Conservation (phyloP, 805 yeast genomes). For the Suhomyces tanzawaensis region DNA sequence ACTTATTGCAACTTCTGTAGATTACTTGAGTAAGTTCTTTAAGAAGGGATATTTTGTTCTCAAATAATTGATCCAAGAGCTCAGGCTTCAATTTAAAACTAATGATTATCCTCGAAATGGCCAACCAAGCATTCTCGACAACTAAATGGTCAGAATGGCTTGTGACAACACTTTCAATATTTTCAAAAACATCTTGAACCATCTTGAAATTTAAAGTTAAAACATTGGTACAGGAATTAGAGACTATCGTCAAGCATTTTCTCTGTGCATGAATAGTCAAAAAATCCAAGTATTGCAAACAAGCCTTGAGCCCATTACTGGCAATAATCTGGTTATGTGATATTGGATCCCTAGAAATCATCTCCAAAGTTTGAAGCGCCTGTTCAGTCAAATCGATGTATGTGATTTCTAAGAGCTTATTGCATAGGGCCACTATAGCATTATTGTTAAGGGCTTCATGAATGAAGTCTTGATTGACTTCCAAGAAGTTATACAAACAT, state of each 20-base stretch:
- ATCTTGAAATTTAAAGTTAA: constrained; percentile 42
- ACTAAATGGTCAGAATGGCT: constrained; percentile 57
- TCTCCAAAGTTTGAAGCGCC: constrained; percentile 71
- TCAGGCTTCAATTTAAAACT: constrained; percentile 46
- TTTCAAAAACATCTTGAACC: constrained; percentile 57
- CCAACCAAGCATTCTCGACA: constrained; percentile 63
- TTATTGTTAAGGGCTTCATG: constrained; percentile 61
- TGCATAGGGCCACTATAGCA: constrained; percentile 62
- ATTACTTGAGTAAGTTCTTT: constrained; percentile 23
- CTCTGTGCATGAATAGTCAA: constrained; percentile 87
- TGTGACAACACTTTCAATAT: constrained; percentile 53
- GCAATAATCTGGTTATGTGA: constrained; percentile 48
- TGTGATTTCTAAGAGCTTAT: constrained; percentile 67
- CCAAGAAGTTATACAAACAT: constrained; percentile 77
- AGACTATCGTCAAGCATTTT: constrained; percentile 69
- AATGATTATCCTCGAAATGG: constrained; percentile 56
- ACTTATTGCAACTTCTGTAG: constrained; percentile 26
- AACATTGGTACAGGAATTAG: constrained; percentile 60
- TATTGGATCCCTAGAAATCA: constrained; percentile 57
- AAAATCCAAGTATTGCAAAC: constrained; percentile 77
- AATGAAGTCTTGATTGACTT: constrained; percentile 64
- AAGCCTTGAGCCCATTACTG: constrained; percentile 61
- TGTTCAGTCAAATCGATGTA: constrained; percentile 93
- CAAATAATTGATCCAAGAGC: constrained; percentile 44
- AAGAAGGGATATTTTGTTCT: constrained; percentile 15